Evolutionary conservation across 179 eudicot species (phyloP).

Genomic region (Gypsophila paniculata): DNA sequence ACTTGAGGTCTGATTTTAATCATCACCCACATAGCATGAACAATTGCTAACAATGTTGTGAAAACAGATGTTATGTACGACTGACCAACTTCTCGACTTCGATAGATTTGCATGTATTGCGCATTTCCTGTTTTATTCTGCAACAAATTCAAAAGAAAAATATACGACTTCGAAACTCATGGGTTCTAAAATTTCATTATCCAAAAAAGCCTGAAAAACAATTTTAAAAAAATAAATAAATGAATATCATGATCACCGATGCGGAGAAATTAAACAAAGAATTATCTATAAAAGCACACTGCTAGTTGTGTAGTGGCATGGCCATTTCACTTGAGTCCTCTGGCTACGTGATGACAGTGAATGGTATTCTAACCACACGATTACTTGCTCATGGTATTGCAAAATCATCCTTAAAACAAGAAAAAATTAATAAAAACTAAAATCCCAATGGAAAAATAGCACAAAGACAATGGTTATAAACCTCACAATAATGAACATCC

Average conservation of each 20-base stretch:
- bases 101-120: constrained; percentile 73
- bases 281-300: neutral
- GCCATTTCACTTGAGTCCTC: too few species aligned
- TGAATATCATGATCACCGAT: neutral
- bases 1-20: constrained; percentile 86
- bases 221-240: neutral
- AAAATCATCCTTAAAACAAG: too few species aligned
- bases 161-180: neutral
- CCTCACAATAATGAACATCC: neutral
- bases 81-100: constrained; percentile 95
- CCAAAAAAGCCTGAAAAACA: neutral
- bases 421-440: too few species aligned
- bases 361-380: neutral
- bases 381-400: neutral
- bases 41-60: constrained; percentile 69
- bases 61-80: constrained; percentile 82
- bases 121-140: constrained; percentile 42
- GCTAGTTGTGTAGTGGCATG: neutral
- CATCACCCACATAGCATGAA: constrained; percentile 81
- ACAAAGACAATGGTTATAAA: neutral
- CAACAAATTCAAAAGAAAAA: constrained; percentile 17
- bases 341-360: neutral
- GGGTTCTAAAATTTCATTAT: neutral
- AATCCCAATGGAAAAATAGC: neutral
- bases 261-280: neutral